phyloP scores from a whole-genome alignment of 495 filamentous ascomycete species.

The Cudoniella acicularis region DNA sequence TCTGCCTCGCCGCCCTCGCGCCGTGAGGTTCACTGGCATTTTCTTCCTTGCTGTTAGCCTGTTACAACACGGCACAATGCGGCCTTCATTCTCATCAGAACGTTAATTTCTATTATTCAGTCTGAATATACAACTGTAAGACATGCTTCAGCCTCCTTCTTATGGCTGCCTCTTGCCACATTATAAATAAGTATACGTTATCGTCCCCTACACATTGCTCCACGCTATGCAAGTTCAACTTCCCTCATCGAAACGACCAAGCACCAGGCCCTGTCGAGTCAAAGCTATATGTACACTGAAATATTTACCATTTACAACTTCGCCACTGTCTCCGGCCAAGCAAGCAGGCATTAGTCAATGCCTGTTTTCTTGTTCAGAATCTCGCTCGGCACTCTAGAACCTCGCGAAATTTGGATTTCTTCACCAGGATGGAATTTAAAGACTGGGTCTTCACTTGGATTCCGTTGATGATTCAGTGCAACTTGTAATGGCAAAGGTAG shows the following conservation, averaged over 20 bases:
- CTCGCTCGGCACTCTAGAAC: conserved; percentile 21
- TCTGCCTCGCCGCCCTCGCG: too few species aligned
- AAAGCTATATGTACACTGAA: conserved; percentile 20
- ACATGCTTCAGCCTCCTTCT: not conserved
- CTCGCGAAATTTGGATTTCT: conserved; percentile 16
- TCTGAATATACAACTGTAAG: conserved; percentile 2
- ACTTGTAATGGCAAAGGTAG: conserved; percentile 12
- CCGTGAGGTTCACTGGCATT: too few species aligned
- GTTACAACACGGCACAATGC: too few species aligned
- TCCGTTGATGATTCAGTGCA: conserved; percentile 11
- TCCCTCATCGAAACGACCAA: conserved; percentile 5
- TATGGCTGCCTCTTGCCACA: not conserved
- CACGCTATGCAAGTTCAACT: conserved; percentile 16
- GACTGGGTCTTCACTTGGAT: conserved; percentile 17
- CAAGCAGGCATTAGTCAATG: not conserved
- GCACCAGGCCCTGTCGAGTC: conserved; percentile 20
- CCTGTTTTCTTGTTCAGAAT: conserved; percentile 24
- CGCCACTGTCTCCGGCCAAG: not conserved
- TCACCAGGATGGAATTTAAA: conserved; percentile 25
- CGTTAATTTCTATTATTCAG: conserved; percentile 1
- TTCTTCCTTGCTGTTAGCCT: too few species aligned
- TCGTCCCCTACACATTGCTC: conserved; percentile 1
- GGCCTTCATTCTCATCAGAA: not conserved
- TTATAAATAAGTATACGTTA: not conserved
- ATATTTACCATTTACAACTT: not conserved